Base-by-base conservation (phyloP, 352 stramenopile genomes). In the Phytopythium montanum region DNA sequence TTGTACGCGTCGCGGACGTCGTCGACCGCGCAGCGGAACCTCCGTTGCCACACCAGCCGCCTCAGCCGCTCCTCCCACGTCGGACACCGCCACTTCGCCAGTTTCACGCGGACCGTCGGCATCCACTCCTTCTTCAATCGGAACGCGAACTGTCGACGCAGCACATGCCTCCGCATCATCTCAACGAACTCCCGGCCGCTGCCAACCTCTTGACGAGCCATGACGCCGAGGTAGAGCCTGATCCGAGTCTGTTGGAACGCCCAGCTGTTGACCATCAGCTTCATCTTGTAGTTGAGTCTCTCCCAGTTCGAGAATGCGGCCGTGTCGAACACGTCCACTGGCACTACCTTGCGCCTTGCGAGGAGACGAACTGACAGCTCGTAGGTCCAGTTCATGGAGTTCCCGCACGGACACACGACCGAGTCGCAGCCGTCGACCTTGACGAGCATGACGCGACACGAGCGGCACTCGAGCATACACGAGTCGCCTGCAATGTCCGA, bases 361-460 rank as follows among this genome's bases (percentile, higher is more conserved):
- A 57, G 60, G n/a, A 66, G 49, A 1, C 57, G 67, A 2, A 61
- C 48, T 7, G 19, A 36, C 21, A 68, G 31, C 38, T 79, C 73
- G 0, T 66, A 18, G 1, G 7, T 19, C 76, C 76, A 83, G 9
- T 29, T n/a, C 62, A 86, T 77, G n/a, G 1, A 13, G 50, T 76
- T 74, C 5, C 60, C 72, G 23, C 72, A 85, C n/a, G 62, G 38
- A 50, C 75, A 85, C 34, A 57, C 59, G 44, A 85, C 75, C 13
- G 36, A 62, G 48, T 65, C 59, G 49, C 75, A 85, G 1, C 70
- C 72, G 28, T 85, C 75, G 21, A 82, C 70, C 42, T 82, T 82
- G 42, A 86, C 55, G 25, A 83, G 54, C 61, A 72, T 79, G 21
- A 77, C 67, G 26, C 69, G 73, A 53, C 76, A 85, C 1, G 50